Base-by-base conservation (phyloP, 2,329 filamentous ascomycete species). In the Sarocladium brachiariae region DNA sequence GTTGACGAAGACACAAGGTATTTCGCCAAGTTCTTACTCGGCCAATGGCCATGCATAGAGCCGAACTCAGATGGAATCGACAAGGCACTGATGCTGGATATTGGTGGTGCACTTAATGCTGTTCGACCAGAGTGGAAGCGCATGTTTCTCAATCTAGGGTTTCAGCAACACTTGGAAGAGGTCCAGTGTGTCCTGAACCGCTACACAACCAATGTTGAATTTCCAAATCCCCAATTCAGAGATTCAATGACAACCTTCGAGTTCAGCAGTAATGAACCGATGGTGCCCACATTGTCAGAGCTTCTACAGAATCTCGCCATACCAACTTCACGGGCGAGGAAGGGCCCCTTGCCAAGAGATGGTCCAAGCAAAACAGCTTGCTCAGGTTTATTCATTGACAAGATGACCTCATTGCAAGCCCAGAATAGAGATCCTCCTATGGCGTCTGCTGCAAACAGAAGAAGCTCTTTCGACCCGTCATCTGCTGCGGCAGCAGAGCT, bases 11-110 rank as follows among this genome's bases (percentile, higher is more conserved):
- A 61, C 33, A 58, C 54, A 30, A 57, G 56, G 18, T 49, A 47
- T 13, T 54, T 61, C 8, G 54, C 53, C 2, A 56, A 58, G 10
- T 55, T 60, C 24, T 52, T 61, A 3, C 34, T 61, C 8, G 37
- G 19, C 2, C 59, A 61, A 41, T 61, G 59, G 59, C 59, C 59
- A 13, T 60, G 59, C 21, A 8, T 58, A 2, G 56, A 61, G 16
- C 59, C 59, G 2, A 59, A 18, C 48, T 41, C 53, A 7, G 14
- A 37, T 8, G 56, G 52, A 2, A 23, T 61, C 2, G 33, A 53
- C 6, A 33, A 38, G 7, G 43, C 53, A 16, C 21, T 60, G 2
- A 38, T 61, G 25, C 45, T 61, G n/a, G 59, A 61, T 4, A 51
- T 61, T 2, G 54, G 50, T 6, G 41, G 52, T 23, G 59, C 58